A percentile compares a stretch with the other conserved stretches of the same genome.
These are phyloP conservation scores for Cymodocea nodosa DNA, from an alignment of 116 monocot species.

Conservation along the genomic window DNA sequence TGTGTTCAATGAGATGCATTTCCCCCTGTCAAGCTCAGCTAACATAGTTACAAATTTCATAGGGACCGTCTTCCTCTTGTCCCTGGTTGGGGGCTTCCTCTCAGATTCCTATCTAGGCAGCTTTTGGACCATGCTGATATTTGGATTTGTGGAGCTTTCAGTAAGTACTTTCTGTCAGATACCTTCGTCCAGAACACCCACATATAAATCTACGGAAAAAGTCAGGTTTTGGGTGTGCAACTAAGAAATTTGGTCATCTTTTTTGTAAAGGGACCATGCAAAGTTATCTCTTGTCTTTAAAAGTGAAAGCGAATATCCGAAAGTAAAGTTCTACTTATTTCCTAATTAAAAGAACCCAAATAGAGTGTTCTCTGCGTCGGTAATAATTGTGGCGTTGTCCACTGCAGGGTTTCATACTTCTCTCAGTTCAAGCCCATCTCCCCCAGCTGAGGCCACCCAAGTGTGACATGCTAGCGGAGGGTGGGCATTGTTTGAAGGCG, in stretches of 20 bases:
- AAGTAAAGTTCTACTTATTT: too few relatives aligned
- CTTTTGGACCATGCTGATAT: slow-evolving; percentile 97
- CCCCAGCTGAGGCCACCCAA: slow-evolving; percentile 76
- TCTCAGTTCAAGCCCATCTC: slow-evolving; percentile 85
- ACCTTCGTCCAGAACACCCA: not conserved
- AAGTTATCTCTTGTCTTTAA: too few relatives aligned
- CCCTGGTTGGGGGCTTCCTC: slow-evolving; percentile 86
- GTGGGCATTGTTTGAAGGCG: slow-evolving; percentile 50
- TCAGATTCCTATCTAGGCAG: slow-evolving; percentile 97
- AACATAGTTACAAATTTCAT: slow-evolving; percentile 96
- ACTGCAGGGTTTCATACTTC: slow-evolving; percentile 87
- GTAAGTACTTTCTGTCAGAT: slow-evolving; percentile 28
- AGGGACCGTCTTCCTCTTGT: slow-evolving; percentile 85
- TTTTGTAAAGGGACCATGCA: too few relatives aligned
- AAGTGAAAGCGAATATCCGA: too few relatives aligned
- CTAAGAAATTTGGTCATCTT: too few relatives aligned
- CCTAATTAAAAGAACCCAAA: too few relatives aligned
- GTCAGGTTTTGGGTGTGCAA: too few relatives aligned
- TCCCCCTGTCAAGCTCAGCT: slow-evolving; percentile 64
- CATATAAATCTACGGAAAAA: not conserved
- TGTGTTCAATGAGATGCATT: slow-evolving; percentile 97
- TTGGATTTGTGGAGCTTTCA: slow-evolving; percentile 94
- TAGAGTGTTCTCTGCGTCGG: too few relatives aligned
- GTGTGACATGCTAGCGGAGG: slow-evolving; percentile 62
- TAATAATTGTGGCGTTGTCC: too few relatives aligned